Conservation (phyloP, 2,329 filamentous ascomycete genomes). For the Knufia petricola region DNA sequence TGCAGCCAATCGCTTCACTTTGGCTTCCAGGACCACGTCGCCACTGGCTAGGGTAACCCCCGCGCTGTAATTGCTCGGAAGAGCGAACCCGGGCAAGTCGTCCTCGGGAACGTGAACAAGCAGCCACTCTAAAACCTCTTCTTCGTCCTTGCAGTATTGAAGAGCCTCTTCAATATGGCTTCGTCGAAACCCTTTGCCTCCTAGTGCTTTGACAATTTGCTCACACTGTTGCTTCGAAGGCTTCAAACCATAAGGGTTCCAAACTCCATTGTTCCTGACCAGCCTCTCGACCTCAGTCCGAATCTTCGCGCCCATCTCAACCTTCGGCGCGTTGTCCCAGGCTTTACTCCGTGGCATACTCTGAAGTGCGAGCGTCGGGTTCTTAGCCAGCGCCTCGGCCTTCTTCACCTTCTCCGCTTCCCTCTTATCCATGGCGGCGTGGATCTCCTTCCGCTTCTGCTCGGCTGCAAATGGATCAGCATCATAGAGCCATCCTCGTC, state of each 20-base stretch:
- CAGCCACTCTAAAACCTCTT: conserved; percentile 92
- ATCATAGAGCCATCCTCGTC: conserved; percentile 80
- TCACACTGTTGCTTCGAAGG: conserved; percentile 51
- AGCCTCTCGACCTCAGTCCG: conserved; percentile 70
- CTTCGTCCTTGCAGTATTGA: conserved; percentile 76
- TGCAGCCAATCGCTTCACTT: conserved; percentile 69
- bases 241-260: conserved; percentile 71
- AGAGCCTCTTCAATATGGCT: conserved; percentile 85
- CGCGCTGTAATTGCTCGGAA: conserved; percentile 85
- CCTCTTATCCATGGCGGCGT: conserved; percentile 68
- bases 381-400: conserved; percentile 25
- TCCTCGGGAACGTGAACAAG: conserved; percentile 95
- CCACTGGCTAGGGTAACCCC: conserved; percentile 78
- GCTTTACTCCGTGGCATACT: conserved; percentile 47
- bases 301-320: conserved; percentile 82
- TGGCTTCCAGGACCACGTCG: conserved; percentile 69
- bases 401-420: conserved; percentile 56
- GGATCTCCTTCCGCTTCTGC: conserved; percentile 66
- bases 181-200: conserved; percentile 71
- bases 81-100: conserved; percentile 82
- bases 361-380: conserved; percentile 14
- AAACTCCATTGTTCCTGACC: conserved; percentile 66
- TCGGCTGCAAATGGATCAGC: conserved; percentile 83
- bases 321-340: conserved; percentile 77
- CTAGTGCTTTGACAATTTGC: conserved; percentile 61